These are phyloP conservation scores for Erythrophleum fordii DNA, from an alignment of 306 rosid genomes.

Conservation along the genomic window DNA sequence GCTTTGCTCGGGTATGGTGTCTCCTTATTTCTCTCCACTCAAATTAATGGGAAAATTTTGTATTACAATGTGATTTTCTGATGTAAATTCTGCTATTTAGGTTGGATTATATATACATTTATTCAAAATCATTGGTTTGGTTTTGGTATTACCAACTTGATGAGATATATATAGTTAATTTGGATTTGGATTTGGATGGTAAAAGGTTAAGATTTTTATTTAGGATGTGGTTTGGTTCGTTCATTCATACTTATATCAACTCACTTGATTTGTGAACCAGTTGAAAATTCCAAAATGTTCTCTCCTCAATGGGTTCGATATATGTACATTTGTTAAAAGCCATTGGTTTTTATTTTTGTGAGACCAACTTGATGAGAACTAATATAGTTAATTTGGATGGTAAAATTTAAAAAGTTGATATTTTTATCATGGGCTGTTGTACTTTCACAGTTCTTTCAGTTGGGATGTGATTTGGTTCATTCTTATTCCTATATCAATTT, in stretches of 20 bases:
- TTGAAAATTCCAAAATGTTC: background rate
- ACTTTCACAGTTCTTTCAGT: background rate
- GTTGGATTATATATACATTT: background rate
- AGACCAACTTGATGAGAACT: background rate
- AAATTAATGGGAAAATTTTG: background rate
- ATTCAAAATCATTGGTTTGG: constrained; percentile 8
- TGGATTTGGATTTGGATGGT: background rate
- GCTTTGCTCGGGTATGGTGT: constrained; percentile 63
- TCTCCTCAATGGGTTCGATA: background rate
- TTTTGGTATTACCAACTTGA: background rate
- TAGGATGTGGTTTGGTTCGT: background rate
- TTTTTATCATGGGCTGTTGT: background rate
- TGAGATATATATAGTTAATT: background rate
- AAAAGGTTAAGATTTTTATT: background rate
- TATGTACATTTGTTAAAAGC: no score
- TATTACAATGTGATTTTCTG: background rate
- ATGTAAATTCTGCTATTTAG: background rate
- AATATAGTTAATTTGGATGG: background rate
- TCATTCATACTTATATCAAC: background rate
- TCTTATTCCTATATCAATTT: background rate
- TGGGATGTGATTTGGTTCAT: background rate
- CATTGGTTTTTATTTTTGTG: no score
- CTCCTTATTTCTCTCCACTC: background rate
- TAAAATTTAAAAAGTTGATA: background rate
- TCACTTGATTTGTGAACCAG: background rate